These are phyloP conservation scores for Diaporthe velutina DNA, from an alignment of 2,329 filamentous ascomycete genomes.

Conservation along the genomic window DNA sequence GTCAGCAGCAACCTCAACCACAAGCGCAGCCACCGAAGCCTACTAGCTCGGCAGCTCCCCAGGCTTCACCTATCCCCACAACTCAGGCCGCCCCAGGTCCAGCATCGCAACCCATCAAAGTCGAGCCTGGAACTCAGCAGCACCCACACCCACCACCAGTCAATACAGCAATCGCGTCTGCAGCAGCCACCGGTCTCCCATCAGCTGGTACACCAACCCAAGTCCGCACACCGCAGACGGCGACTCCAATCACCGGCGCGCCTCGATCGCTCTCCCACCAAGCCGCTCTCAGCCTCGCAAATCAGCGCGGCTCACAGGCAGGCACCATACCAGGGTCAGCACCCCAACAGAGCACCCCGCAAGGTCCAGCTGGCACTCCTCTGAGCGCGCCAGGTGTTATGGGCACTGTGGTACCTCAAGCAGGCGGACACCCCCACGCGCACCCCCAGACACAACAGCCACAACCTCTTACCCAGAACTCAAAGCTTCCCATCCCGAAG, in stretches of 20 bases:
- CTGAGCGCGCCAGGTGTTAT: conserved; percentile 39
- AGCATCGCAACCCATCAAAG: conserved; percentile 50
- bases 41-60: conserved; percentile 31
- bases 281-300: conserved; percentile 63
- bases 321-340: conserved; percentile 41
- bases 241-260: conserved; percentile 54
- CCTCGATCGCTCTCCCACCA: conserved; percentile 62
- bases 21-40: conserved; percentile 43
- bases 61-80: conserved; percentile 43
- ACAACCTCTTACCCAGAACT: conserved; percentile 47
- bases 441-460: conserved; percentile 58
- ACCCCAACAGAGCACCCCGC: conserved; percentile 36
- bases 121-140: conserved; percentile 50
- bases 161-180: conserved; percentile 48
- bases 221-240: conserved; percentile 62
- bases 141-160: conserved; percentile 43
- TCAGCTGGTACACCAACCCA: conserved; percentile 64
- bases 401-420: conserved; percentile 43
- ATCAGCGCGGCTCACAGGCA: conserved; percentile 52
- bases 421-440: conserved; percentile 59
- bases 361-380: conserved; percentile 38
- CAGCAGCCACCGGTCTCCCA: conserved; percentile 51
- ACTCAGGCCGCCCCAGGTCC: conserved; percentile 42
- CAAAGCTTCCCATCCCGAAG: conserved; percentile 87
- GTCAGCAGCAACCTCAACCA: conserved; percentile 41